Evolutionary conservation across 2,329 filamentous ascomycete species (phyloP), one percentile per base, ranked within the genome.

Genomic region (Knoxdaviesia capensis): DNA sequence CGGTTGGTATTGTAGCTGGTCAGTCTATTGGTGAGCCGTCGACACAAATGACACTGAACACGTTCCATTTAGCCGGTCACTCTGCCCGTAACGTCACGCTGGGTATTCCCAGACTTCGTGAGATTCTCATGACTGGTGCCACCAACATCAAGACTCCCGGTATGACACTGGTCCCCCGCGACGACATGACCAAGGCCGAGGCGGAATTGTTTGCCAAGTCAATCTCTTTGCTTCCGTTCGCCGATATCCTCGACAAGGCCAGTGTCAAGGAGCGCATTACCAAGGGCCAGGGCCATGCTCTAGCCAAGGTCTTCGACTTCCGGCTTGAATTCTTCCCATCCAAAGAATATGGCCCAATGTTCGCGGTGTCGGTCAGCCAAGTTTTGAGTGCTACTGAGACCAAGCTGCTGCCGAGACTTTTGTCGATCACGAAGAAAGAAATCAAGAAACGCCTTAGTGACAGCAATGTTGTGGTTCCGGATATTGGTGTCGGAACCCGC

Each of bases 41-140:
- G 3, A 98, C 90, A 7, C 90, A 98, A 59, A 98, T 98, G 92
- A 98, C 92, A 6, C 66, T 98, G 43, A 98, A 98, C 63, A 98
- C 92, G 31, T 98, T 98, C 74, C 90, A 98, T 71, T 83, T 98
- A 73, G 90, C 90, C 59, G 90, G 90, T 54, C 88, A 96, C 66
- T 87, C 90, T 20, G 80, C 90, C 31, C 96, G 94, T 69, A 98
- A 98, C 71, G 92, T 98, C 55, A 98, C 90, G 1, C 73, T 94
- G 20, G 90, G 90, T 83, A 96, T 98, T 55, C 90, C 90, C 45
- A 85, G 90, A 62, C 71, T 98, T 20, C 74, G 90, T 63, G 90
- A 98, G 70, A 94, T 98, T 52, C 73, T 98, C 49, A 98, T 98
- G 90, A 96, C 90, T 40, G 90, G 90, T 30, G 90, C 83, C 55